Base-by-base conservation (phyloP, 345 rosid species). In the Viola odorata region DNA sequence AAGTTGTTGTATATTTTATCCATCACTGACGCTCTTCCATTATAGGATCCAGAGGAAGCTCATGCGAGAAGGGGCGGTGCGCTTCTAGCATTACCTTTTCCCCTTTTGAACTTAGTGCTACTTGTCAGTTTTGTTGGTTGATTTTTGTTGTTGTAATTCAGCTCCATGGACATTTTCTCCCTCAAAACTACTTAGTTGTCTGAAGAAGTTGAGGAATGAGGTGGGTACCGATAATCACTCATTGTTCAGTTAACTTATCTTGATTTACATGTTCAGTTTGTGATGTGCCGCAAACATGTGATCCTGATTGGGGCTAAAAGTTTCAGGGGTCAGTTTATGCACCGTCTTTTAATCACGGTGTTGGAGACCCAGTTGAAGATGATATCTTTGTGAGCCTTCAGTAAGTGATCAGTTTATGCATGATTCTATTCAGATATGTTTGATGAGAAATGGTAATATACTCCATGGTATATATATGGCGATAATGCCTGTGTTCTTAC, bases 41-140 rank as follows among this genome's bases (percentile, higher is more conserved):
- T 74, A 45, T 64, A 94, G 97, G 70, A 90, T 79, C 96, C 99
- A 7, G 77, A 83, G 74, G 96, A 88, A 84, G 97, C 96, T 14
- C 96, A 88, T 81, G 96, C 96, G 41, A 88, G 97, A 80, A 82
- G 99, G 73, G 99, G 97, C 83, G 96, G 96, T 90, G 75, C 76
- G 88, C 45, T 66, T 60, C 62, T 38, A 42, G 9, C 69, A 63
- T 60, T 61, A 57, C 15, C 12, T 52, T 58, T 60, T 63, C 55
- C 12, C 57, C 3, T 9, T 56, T 12, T 38, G 16, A 61, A 53
- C 61, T 37, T 38, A 53, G 50, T 60, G n/a, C n/a, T n/a, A n/a
- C n/a, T n/a, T n/a, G n/a, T n/a, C n/a, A n/a, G n/a, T 41, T 53
- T 32, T 58, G 51, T 41, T 39, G 9, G 55, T 66, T 61, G 60